Base-by-base conservation (phyloP, 2,329 filamentous ascomycete species). In the Aphanocladium album region DNA sequence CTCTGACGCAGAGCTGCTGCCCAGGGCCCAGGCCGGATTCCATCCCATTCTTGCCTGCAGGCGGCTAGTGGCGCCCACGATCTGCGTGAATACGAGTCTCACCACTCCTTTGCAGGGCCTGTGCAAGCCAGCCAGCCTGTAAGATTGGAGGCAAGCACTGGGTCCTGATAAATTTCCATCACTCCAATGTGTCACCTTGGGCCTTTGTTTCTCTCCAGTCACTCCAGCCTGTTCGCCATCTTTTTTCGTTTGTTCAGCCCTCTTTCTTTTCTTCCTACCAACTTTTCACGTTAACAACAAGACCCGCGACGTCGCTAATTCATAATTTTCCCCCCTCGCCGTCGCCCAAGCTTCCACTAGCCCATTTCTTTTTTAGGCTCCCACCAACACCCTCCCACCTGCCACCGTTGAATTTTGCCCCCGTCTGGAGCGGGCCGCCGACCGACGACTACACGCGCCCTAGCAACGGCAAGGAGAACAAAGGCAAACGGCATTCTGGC, bases 51-150 rank as follows among this genome's bases (percentile, higher is more conserved):
- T 39, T 39, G 35, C 35, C 35, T 39, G 35, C 35, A 39, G 35
- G 35, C 35, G 35, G 35, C 35, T 9, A 41, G 55, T 57, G 55
- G 55, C 55, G 33, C 55, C 33, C 11, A n/a, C n/a, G 23, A 43
- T 41, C 37, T 46, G 30, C 33, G 23, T 49, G 57, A 61, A 61
- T 57, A 57, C 52, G 59, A 57, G 59, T 55, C 35, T 60, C 45
- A 51, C 52, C 33, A 35, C 58, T 59, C 57, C 57, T 52, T 52
- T 59, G 23, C 37, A 33, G 17, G 27, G n/a, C 45, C 35, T 25
- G 3, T 50, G 25, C 35, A 16, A 16, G 37, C 25, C 39, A 17
- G 25, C 37, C 37, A 17, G 35, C 52, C 43, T 27, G 27, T 11
- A 19, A n/a, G n/a, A n/a, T n/a, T n/a, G n/a, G n/a, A n/a, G n/a